Base-by-base conservation (phyloP, 768 basidiomycete genomes). In the Panaeolus papilionaceus region DNA sequence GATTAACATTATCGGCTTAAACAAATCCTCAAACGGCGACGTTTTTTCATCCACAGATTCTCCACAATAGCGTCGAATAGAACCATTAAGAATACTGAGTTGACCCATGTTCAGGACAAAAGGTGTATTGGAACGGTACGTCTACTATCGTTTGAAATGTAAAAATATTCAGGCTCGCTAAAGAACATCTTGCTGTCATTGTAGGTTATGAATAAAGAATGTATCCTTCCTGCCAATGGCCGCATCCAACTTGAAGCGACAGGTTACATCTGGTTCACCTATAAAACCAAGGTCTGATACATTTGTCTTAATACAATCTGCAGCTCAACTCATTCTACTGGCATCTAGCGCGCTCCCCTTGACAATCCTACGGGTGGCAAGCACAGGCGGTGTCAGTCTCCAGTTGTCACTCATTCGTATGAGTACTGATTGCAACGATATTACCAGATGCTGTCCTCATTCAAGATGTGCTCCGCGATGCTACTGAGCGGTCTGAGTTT, bases 251-350 rank as follows among this genome's bases (percentile, higher is more conserved):
- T 76, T 4, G 64, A 70, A 12, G 75, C 75, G 2, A 72, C 71
- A 18, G 75, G 75, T 8, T 75, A 76, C 40, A 71, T 76, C 62
- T 76, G 75, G 75, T 70, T 76, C 61, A 72, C 70, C 18, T 76
- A 75, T 66, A 72, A 75, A 68, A 74, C 72, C 20, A 70, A 71
- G 66, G 74, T 71, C 20, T 45, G 40, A 38, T 47, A 65, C 20
- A 26, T 1, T 10, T 5, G 12, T 3, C 38, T 51, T 47, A 18
- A 20, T 18, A 18, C 11, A 44, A 16, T 38, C 20, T 26, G 33
- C 42, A 44, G 5, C 64, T 11, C 18, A 37, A n/a, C 39, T n/a
- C 14, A 45, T 63, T 42, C 28, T n/a, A 40, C 12, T 39, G 64
- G 26, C 23, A 9, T 66, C 4, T 28, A 76, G 75, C 68, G 75